A percentile compares a stretch with the other conserved stretches of the same genome.
Evolutionary conservation across 805 yeast species (phyloP).

Genomic region (Saccharomycopsis babjevae): DNA sequence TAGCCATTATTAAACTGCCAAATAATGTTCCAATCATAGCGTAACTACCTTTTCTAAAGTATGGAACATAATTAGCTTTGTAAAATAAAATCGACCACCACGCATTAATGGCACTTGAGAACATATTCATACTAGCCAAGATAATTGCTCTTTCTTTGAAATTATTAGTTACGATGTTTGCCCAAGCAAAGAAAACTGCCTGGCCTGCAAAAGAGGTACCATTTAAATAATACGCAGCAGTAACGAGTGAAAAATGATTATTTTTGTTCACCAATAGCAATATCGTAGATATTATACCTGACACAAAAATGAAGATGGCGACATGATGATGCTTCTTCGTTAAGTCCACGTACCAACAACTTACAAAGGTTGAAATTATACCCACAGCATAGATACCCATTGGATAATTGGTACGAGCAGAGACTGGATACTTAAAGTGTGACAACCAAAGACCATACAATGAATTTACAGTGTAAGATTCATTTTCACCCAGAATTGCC

Average conservation of each 20-base stretch:
- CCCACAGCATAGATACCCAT: constrained; percentile 46
- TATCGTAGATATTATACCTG: constrained; percentile 37
- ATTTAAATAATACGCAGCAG: constrained; percentile 45
- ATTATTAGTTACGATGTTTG: constrained; percentile 35
- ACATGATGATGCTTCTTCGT: constrained; percentile 42
- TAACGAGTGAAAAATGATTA: constrained; percentile 28
- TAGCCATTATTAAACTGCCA: constrained; percentile 32
- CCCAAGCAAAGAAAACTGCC: constrained; percentile 54
- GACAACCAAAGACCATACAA: constrained; percentile 40
- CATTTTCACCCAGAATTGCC: constrained; percentile 41
- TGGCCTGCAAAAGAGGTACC: constrained; percentile 52
- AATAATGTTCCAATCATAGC: constrained; percentile 47
- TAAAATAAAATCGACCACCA: constrained; percentile 54
- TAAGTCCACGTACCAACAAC: constrained; percentile 36
- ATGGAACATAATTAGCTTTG: constrained; percentile 42
- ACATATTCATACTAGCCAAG: constrained; percentile 57
- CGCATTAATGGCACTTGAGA: constrained; percentile 50
- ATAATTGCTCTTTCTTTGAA: constrained; percentile 55
- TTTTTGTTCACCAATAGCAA: constrained; percentile 34
- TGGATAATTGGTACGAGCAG: constrained; percentile 41
- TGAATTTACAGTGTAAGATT: constrained; percentile 36
- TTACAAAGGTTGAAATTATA: constrained; percentile 33
- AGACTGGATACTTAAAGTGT: constrained; percentile 31
- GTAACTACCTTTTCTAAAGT: constrained; percentile 41
- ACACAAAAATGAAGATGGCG: constrained; percentile 34